Conservation (phyloP, 352 stramenopile genomes). For the Globisporangium ultimum region DNA sequence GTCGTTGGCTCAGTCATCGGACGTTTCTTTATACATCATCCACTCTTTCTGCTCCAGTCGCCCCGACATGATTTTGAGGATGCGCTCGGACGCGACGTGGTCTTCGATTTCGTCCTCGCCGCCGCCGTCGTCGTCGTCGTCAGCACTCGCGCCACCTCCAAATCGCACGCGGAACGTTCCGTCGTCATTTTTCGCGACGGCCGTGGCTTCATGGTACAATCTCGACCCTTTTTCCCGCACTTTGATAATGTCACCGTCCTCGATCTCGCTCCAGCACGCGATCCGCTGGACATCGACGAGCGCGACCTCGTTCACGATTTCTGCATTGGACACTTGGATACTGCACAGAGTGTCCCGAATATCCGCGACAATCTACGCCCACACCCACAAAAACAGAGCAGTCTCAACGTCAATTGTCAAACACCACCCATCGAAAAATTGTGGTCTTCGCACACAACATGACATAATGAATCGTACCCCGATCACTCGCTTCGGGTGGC, state of each 20-base stretch:
- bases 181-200: constrained; percentile 38
- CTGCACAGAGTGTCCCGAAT: constrained; percentile 41
- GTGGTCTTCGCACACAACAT: not conserved
- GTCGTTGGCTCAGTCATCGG: constrained; percentile 15
- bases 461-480: constrained; percentile 25
- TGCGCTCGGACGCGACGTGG: constrained; percentile 31
- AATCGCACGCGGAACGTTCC: constrained; percentile 70
- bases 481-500: constrained; percentile 51
- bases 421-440: too few species aligned
- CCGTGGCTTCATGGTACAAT: constrained; percentile 63
- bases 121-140: constrained; percentile 37
- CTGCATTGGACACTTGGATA: constrained; percentile 49
- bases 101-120: constrained; percentile 54
- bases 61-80: constrained; percentile 68
- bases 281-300: constrained; percentile 50
- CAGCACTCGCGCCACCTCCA: too few species aligned
- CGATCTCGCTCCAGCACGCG: constrained; percentile 61
- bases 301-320: constrained; percentile 38
- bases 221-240: constrained; percentile 55
- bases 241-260: constrained; percentile 59
- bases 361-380: constrained; percentile 38
- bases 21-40: constrained; percentile 69
- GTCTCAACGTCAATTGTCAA: too few species aligned
- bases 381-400: constrained; percentile 4
- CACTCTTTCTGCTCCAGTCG: constrained; percentile 62